phyloP scores from a whole-genome alignment of 352 stramenopile genomes.

The Pythium phragmitis region DNA sequence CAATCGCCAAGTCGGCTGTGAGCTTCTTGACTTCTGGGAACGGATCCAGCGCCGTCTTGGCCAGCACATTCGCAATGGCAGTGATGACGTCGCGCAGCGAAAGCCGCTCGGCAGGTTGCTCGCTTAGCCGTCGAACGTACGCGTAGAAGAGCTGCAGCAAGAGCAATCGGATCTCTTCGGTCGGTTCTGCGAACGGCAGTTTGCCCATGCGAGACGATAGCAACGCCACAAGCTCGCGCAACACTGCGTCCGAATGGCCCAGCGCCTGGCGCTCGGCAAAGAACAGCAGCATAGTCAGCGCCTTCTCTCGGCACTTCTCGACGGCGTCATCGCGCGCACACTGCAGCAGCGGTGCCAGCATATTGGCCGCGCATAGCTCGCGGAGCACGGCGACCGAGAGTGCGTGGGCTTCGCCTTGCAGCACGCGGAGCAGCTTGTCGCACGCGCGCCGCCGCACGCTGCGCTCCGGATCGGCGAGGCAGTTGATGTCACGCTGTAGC shows the following conservation, averaged over 20 bases:
- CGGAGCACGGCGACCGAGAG: conserved; percentile 38
- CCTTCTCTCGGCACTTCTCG: conserved; percentile 79
- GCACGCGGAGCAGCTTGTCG: conserved; percentile 63
- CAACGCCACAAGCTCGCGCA: conserved; percentile 53
- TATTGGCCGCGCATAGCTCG: conserved; percentile 39
- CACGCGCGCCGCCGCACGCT: conserved; percentile 64
- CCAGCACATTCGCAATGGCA: conserved; percentile 67
- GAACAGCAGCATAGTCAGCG: conserved; percentile 57
- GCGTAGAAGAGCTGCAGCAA: conserved; percentile 56
- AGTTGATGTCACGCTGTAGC: conserved; percentile 85
- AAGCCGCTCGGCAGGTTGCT: conserved; percentile 10
- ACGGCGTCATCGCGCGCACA: conserved; percentile 53
- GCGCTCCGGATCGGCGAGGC: conserved; percentile 66
- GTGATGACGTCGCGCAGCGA: conserved; percentile 58
- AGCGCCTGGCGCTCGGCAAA: conserved; percentile 50
- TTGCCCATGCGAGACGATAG: conserved; percentile 62
- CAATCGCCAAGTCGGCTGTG: conserved; percentile 57
- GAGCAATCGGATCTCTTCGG: conserved; percentile 79
- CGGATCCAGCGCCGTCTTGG: conserved; percentile 65
- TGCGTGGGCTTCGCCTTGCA: conserved; percentile 45
- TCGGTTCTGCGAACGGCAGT: conserved; percentile 72
- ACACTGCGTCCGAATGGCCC: conserved; percentile 35
- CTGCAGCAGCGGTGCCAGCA: conserved; percentile 51
- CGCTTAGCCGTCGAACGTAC: conserved; percentile 56
- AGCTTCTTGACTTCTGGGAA: conserved; percentile 86